These are phyloP conservation scores for Hortiboletus flavorubellus DNA, from an alignment of 768 basidiomycete genomes.

Conservation along the genomic window DNA sequence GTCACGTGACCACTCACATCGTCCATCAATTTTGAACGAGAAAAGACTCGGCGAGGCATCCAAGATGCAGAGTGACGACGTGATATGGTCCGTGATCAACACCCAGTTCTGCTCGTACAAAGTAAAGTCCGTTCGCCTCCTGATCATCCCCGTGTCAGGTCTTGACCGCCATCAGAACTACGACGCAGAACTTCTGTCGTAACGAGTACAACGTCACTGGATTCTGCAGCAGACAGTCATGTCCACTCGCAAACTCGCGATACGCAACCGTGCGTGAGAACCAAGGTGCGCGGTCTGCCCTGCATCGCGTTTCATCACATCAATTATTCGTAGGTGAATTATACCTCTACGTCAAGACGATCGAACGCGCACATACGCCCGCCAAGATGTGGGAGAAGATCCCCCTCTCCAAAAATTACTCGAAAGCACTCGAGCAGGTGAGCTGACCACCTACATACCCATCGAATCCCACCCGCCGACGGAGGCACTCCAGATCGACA, in stretches of 20 bases:
- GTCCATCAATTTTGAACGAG: not conserved
- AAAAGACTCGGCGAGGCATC: not conserved
- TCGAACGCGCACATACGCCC: slow-evolving; percentile 94
- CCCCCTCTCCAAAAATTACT: slow-evolving; percentile 89
- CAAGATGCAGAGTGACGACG: slow-evolving; percentile 91
- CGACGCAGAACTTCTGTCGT: slow-evolving; percentile 96
- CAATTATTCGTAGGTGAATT: slow-evolving; percentile 54
- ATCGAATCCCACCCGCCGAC: not conserved
- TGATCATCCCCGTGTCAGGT: slow-evolving; percentile 2
- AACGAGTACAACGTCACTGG: slow-evolving; percentile 99
- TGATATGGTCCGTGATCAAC: slow-evolving; percentile 96
- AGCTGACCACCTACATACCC: slow-evolving; percentile 11
- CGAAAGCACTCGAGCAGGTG: slow-evolving; percentile 94
- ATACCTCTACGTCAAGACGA: slow-evolving; percentile 96
- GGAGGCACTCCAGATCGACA: slow-evolving; percentile 69
- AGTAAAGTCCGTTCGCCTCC: slow-evolving; percentile 71
- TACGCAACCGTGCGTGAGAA: slow-evolving; percentile 98
- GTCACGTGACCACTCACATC: slow-evolving; percentile 11
- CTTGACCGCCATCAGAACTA: slow-evolving; percentile 53
- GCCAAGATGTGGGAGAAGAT: slow-evolving; percentile 98
- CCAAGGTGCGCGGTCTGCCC: slow-evolving; percentile 59
- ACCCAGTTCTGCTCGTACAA: slow-evolving; percentile 98
- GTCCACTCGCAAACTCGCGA: slow-evolving; percentile 95
- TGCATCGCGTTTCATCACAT: not conserved
- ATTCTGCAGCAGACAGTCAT: slow-evolving; percentile 90